Conservation (phyloP, 1,284 basidiomycete genomes). For the Kwoniella shivajii region DNA sequence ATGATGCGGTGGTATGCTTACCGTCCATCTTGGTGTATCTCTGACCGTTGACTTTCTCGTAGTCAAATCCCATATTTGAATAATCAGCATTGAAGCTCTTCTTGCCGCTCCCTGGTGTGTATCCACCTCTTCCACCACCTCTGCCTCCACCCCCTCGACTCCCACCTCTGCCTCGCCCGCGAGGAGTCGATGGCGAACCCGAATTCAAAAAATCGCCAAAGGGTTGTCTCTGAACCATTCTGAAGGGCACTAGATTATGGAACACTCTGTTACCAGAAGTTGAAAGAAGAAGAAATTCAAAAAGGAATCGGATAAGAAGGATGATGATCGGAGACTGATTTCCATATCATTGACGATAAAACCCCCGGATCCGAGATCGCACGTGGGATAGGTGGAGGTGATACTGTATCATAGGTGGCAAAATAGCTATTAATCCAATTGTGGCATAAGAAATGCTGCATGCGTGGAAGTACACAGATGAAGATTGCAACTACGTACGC, state of each 20-base stretch:
- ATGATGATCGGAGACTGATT: too few species aligned
- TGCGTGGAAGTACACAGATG: too few species aligned
- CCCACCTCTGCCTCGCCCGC: slow-evolving; percentile 35
- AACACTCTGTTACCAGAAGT: not conserved
- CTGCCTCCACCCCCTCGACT: slow-evolving; percentile 25
- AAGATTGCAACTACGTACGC: too few species aligned
- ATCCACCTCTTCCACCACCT: slow-evolving; percentile 25
- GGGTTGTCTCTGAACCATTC: slow-evolving; percentile 17
- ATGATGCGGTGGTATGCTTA: slow-evolving; percentile 24
- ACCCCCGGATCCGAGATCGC: too few species aligned
- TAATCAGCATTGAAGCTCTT: slow-evolving; percentile 44
- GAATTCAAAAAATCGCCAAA: slow-evolving; percentile 46
- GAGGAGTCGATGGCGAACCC: slow-evolving; percentile 26
- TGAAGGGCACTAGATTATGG: not conserved
- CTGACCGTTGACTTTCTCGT: slow-evolving; percentile 39
- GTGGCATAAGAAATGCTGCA: too few species aligned
- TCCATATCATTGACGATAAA: too few species aligned
- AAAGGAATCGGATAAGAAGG: not conserved
- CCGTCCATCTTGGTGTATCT: slow-evolving; percentile 46
- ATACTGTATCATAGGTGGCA: too few species aligned
- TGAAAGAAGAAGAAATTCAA: not conserved
- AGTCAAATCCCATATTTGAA: slow-evolving; percentile 46
- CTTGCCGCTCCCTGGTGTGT: slow-evolving; percentile 19
- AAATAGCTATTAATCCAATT: too few species aligned
- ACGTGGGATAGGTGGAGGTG: too few species aligned